These are phyloP conservation scores for Laguncularia racemosa DNA, from an alignment of 345 rosid genomes.

Conservation along the genomic window DNA sequence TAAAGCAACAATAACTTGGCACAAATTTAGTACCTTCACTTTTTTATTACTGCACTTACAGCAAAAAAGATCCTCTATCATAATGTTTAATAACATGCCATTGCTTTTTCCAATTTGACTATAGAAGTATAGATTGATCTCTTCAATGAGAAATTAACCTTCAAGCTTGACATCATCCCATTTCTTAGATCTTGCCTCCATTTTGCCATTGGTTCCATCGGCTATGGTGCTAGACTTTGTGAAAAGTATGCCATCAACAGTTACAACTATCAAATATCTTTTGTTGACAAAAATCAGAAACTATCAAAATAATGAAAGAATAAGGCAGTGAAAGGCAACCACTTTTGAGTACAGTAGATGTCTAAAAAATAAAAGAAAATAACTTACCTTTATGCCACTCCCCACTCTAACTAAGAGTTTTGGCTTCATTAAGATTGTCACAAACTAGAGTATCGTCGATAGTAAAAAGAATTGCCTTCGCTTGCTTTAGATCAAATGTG, in stretches of 20 bases:
- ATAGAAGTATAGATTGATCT: background rate
- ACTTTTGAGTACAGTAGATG: background rate
- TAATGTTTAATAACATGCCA: too few relatives aligned
- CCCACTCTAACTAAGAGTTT: constrained; percentile 85
- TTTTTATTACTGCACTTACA: too few relatives aligned
- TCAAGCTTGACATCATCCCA: constrained; percentile 97
- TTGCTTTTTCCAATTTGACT: too few relatives aligned
- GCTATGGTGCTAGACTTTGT: constrained; percentile 98
- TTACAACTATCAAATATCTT: constrained; percentile 58
- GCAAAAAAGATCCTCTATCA: too few relatives aligned
- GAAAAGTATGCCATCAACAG: constrained; percentile 87
- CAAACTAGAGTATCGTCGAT: constrained; percentile 96
- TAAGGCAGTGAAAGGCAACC: too few relatives aligned
- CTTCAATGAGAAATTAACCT: constrained; percentile 33
- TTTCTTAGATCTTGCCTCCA: constrained; percentile 94
- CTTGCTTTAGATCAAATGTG: constrained; percentile 80
- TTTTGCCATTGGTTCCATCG: constrained; percentile 97
- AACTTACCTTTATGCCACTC: constrained; percentile 80
- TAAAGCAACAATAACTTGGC: too few relatives aligned
- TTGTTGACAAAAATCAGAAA: background rate
- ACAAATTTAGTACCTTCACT: too few relatives aligned
- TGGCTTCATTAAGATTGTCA: constrained; percentile 95
- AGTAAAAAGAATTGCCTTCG: constrained; percentile 88
- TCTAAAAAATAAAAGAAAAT: constrained; percentile 7
- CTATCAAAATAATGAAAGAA: background rate